Percentiles rank a stretch among this genome's conserved stretches.
phyloP scores from a whole-genome alignment of 345 rosid species.

The Arabidopsis arenosa region DNA sequence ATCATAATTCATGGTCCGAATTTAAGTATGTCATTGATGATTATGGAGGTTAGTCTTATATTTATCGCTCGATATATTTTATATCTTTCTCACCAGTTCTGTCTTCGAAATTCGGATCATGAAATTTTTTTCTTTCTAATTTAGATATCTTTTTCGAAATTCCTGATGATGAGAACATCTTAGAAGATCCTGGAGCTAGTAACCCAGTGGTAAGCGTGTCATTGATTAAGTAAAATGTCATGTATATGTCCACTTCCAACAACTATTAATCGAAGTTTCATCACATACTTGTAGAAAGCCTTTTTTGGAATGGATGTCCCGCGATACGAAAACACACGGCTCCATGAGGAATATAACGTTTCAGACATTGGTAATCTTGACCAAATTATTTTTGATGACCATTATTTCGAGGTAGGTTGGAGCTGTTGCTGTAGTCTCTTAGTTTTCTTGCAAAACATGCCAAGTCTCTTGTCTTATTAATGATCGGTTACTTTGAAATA shows the following conservation, averaged over 20 bases:
- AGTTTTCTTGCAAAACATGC: constrained; percentile 24
- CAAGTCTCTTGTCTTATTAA: constrained; percentile 33
- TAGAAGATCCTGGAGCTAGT: constrained; percentile 85
- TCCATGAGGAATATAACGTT: constrained; percentile 56
- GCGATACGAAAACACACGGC: constrained; percentile 56
- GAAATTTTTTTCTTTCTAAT: neutral
- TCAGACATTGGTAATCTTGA: constrained; percentile 53
- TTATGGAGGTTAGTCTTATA: constrained; percentile 73
- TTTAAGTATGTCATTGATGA: constrained; percentile 83
- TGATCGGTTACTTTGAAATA: constrained; percentile 20
- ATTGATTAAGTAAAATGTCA: constrained; percentile 37
- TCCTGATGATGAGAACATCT: constrained; percentile 72
- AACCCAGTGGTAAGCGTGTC: constrained; percentile 84
- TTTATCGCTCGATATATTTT: neutral
- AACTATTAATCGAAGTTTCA: constrained; percentile 9
- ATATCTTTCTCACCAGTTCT: constrained; percentile 29
- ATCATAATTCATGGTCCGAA: constrained; percentile 83
- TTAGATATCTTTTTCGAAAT: constrained; percentile 88
- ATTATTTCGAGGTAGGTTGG: constrained; percentile 71
- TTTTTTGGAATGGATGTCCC: constrained; percentile 84
- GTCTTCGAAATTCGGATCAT: neutral
- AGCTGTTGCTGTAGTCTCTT: constrained; percentile 11
- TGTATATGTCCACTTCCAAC: neutral
- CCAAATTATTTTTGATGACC: constrained; percentile 65
- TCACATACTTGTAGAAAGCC: constrained; percentile 63